Base-by-base conservation (phyloP, 106 monocot genomes). In the Allium cepa region DNA sequence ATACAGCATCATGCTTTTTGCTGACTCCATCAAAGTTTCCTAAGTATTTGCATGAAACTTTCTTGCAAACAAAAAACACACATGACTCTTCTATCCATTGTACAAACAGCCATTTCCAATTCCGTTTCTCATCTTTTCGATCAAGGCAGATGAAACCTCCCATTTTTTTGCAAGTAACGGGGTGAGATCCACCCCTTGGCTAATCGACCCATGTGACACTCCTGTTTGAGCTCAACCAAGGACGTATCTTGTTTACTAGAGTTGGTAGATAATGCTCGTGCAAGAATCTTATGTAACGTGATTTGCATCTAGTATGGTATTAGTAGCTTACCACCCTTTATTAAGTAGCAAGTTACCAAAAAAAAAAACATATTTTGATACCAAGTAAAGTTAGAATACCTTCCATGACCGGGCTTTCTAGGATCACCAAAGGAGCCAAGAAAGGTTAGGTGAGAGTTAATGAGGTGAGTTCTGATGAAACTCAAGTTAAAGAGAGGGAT, bases 141-240 rank as follows among this genome's bases (percentile, higher is more conserved):
- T 18, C 65, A 50, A 8, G 17, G 7, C 66, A 0, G 6, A 17
- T 17, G 66, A 22, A 14, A 66, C 66, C 11, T 66, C 66, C 50
- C 16, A 7, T 56, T 84, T 75, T n/a, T 45, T 57, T 46, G 53
- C 82, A 86, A 52, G 69, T 81, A 0, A 63, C 65, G 5, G 92
- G 96, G 53, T 97, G 96, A 1, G 81, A 45, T 11, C 82, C 84
- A 0, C 75, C 73, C n/a, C 59, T 27, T 3, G 92, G 81, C 96
- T 88, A 92, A n/a, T 89, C 91, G 2, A 84, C 91, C 96, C 92
- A 89, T 18, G 96, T 97, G 66, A 97, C 15, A 74, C 82, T 97
- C 67, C 96, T 47, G 68, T 89, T 86, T 4, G 84, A 71, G 7
- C 69, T 85, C 15, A 27, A 55, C 53, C 45, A 4, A 56, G 73